Base-by-base conservation (phyloP, 345 rosid species). In the Euphorbia peplus region DNA sequence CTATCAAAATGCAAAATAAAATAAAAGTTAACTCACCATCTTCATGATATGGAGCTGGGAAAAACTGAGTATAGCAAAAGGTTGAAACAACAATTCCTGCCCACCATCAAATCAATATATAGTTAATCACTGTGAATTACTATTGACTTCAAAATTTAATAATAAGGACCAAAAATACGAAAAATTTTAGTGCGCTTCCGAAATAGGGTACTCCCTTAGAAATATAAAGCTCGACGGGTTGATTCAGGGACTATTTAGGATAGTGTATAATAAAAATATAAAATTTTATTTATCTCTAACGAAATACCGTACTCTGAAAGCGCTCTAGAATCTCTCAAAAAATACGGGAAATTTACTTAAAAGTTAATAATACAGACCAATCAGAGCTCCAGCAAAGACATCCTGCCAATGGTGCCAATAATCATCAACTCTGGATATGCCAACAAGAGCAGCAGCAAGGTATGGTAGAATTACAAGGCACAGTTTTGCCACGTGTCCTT, bases 371-470 rank as follows among this genome's bases (percentile, higher is more conserved):
- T 51, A 56, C 74, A 44, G 12, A 42, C 97, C 97, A 24, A 92
- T 69, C 42, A 92, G 78, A 58, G 86, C 89, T 52, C 96, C 98
- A 8, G 90, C 87, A 25, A 90, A 85, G 19, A 92, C 95, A 53
- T 90, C 96, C 55, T 88, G 85, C 98, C 96, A 92, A 22, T 92
- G 96, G 60, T 90, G 98, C 92, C 89, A 75, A 30, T 92, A 90
- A 75, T 92, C 95, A 78, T 86, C 92, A 28, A 92, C 95, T 22
- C 96, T 90, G 19, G 98, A 92, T 60, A 90, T 39, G 25, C 83
- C 96, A 12, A 92, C 89, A 3, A 92, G 96, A 42, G 90, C 80
- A 58, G 96, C 93, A 0, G 73, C 81, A 0, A 92, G 88, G 3
- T 88, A 70, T 24, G 96, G 98, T 46, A 86, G 74, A 57, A 88